Evolutionary conservation across 2,329 filamentous ascomycete species (phyloP), one percentile per base, ranked within the genome.

Genomic region (Sclerotiophoma versabilis): DNA sequence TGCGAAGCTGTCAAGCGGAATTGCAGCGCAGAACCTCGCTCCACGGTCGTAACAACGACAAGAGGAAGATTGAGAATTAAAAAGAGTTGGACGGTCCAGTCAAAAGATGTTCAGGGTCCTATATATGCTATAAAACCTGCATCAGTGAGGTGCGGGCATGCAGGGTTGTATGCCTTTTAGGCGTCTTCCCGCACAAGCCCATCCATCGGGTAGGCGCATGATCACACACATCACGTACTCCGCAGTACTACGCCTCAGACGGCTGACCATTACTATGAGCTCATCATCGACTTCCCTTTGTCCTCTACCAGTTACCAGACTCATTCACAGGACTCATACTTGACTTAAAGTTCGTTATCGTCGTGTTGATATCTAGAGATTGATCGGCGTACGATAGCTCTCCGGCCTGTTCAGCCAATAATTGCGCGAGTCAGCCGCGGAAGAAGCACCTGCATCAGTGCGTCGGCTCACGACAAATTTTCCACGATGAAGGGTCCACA

Each of bases 371-470:
- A 46, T 39, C 26, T 43, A 25, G 30, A 27, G n/a, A 44, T 20
- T 47, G 42, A 37, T 49, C 34, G 50, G 49, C 44, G 45, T 22
- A 39, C 26, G 33, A 44, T 54, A 54, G 44, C 38, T 49, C 26
- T 39, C 26, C 38, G 32, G 51, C 15, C 27, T 37, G 32, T 52
- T 26, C 55, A 60, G 47, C 63, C 63, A 66, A 68, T 64, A n/a
- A 44, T 22, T 34, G 45, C 17, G 43, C 60, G 56, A 66, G 49
- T 58, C 58, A 61, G 59, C 63, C 64, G 59, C 64, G 61, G 63
- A 64, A 59, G 51, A 54, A 12, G 41, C 41, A 29, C 25, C 26
- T 29, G 26, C 15, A 36, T 43, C 39, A 27, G 27, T 27, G 44
- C 44, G 23, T 43, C 30, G 30, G 50, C 25, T 30, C 33, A 36